Evolutionary conservation across 805 yeast species (phyloP).

Genomic region (Groenewaldozyma salmanticensis): DNA sequence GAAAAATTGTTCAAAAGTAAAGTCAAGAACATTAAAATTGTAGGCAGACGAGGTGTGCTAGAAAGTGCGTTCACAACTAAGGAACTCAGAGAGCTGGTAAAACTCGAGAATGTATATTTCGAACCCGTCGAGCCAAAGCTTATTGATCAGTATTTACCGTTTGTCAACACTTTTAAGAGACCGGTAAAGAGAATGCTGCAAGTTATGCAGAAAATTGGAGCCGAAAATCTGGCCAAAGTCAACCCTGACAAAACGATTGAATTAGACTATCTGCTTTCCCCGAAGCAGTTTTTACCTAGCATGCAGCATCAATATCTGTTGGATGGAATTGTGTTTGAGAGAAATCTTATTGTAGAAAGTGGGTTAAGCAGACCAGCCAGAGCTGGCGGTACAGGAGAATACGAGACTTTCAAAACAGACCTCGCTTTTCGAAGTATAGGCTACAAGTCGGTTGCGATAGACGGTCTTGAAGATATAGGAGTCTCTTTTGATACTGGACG

Average conservation of each 20-base stretch:
- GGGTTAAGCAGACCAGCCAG: constrained; percentile 27
- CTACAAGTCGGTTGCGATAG: constrained; percentile 57
- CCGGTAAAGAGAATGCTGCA: constrained; percentile 55
- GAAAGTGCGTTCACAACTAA: constrained; percentile 85
- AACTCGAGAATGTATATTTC: constrained; percentile 41
- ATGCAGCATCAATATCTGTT: constrained; percentile 30
- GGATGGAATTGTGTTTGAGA: constrained; percentile 38
- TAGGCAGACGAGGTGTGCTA: constrained; percentile 77
- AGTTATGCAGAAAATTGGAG: constrained; percentile 46
- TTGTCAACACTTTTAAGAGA: constrained; percentile 34
- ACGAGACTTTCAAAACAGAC: constrained; percentile 37
- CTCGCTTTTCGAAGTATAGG: constrained; percentile 77
- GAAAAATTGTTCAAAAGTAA: constrained; percentile 39
- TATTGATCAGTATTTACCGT: constrained; percentile 21
- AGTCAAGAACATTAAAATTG: constrained; percentile 58
- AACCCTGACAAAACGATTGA: constrained; percentile 24
- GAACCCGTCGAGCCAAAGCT: constrained; percentile 37
- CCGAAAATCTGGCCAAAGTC: constrained; percentile 19
- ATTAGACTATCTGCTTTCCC: constrained; percentile 60
- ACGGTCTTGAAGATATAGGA: constrained; percentile 44
- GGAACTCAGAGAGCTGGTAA: constrained; percentile 78
- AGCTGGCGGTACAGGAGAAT: constrained; percentile 31
- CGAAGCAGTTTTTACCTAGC: constrained; percentile 39
- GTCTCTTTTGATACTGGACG: constrained; percentile 37
- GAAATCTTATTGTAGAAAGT: constrained; percentile 37